Base-by-base conservation (phyloP, 768 basidiomycete genomes). In the Asterophora lycoperdoides region DNA sequence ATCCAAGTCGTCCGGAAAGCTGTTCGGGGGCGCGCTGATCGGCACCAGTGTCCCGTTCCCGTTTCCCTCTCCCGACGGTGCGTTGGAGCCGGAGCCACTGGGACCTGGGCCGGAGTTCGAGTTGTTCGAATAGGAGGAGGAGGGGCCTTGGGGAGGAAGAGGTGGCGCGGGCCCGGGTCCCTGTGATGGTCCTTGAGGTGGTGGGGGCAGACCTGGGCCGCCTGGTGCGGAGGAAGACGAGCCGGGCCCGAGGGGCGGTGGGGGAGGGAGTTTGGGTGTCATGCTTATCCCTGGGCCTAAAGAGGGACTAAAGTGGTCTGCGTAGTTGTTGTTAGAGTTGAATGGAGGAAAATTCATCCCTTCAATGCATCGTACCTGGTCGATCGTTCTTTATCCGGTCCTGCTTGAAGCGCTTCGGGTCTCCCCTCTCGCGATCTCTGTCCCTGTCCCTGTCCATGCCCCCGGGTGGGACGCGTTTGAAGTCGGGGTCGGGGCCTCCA, bases 381-480 rank as follows among this genome's bases (percentile, higher is more conserved):
- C 69, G 60, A 57, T 68, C 68, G 45, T 54, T 60, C 57, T 81
- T 69, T 48, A 63, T 65, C 29, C 65, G 60, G 28, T 66, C 66
- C 13, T 59, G 74, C 62, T 84, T 85, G 51, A 79, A 68, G 43
- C 84, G 73, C 63, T 84, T 85, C 13, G 77, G 67, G 52, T 86
- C 84, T 23, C 23, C 23, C 23, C 23, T 23, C 23, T 23, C 23
- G 23, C 23, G 23, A 6, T 23, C 23, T 23, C 23, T 23, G 3
- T 23, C 23, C 35, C 83, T 69, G 52, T 76, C 73, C 49, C 72
- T 49, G 51, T 85, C 84, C 5, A 73, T 23, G 23, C 23, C 23
- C 23, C 23, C 23, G 23, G 23, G 23, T 3, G 23, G 66, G n/a
- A 76, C 76, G 19, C 67, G 57, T 23, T 64, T 68, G 18, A 64